phyloP scores from a whole-genome alignment of 192 early-diverging fungal species.

The Mortierella antarctica region DNA sequence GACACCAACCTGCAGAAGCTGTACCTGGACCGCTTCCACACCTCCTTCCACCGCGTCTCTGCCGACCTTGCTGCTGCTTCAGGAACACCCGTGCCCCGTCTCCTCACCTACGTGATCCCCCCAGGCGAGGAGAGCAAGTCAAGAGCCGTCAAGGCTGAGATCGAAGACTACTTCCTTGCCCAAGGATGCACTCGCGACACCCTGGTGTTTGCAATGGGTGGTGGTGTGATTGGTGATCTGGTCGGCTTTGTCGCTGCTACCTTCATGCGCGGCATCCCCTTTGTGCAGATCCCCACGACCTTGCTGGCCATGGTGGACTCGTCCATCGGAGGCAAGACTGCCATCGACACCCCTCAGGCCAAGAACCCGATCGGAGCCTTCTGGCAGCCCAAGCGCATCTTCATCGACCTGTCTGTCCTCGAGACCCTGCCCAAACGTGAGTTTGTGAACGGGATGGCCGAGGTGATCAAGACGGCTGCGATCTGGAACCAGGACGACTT shows the following conservation, averaged over 20 bases:
- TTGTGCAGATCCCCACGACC: conserved; percentile 95
- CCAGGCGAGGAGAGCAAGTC: conserved; percentile 94
- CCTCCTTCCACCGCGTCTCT: conserved; percentile 61
- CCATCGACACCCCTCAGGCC: conserved; percentile 94
- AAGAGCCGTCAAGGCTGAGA: conserved; percentile 82
- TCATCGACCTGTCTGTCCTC: conserved; percentile 89
- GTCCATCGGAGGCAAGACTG: conserved; percentile 96
- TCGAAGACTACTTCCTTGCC: conserved; percentile 93
- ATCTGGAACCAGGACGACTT: conserved; percentile 93
- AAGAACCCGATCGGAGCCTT: conserved; percentile 97
- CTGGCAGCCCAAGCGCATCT: conserved; percentile 95
- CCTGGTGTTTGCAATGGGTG: conserved; percentile 92
- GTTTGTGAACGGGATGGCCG: conserved; percentile 97
- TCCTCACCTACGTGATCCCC: conserved; percentile 82
- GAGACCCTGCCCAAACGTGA: conserved; percentile 89
- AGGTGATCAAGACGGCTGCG: conserved; percentile 97
- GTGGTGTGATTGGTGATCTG: conserved; percentile 97
- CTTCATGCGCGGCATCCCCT: conserved; percentile 96
- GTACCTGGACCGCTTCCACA: conserved; percentile 72
- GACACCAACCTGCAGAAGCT: conserved; percentile 86
- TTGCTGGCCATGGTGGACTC: conserved; percentile 98
- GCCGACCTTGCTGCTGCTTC: conserved; percentile 31
- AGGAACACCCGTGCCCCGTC: conserved; percentile 52
- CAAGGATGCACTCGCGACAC: conserved; percentile 92
- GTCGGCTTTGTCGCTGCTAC: conserved; percentile 97